A percentile compares a stretch with the other conserved stretches of the same genome.
These are phyloP conservation scores for Andalucia godoyi DNA, from an alignment of 78 protist species.

Conservation along the genomic window DNA sequence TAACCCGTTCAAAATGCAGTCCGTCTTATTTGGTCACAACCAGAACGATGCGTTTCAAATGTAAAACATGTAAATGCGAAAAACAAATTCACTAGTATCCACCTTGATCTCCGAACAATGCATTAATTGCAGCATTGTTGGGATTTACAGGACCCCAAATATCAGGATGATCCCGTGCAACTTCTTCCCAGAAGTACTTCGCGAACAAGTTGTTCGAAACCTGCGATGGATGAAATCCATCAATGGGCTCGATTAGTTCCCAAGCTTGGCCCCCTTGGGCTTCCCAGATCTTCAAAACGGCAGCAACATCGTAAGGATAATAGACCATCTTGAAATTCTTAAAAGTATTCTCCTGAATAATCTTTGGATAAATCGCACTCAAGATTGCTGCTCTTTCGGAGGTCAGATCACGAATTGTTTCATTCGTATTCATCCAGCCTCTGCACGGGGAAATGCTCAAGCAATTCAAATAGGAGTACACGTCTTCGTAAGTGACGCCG, in stretches of 20 bases:
- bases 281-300: conserved; percentile 13
- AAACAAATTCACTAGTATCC: conserved; percentile 32
- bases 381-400: conserved; percentile 33
- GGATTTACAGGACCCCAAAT: conserved; percentile 52
- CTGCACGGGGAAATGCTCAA: conserved; percentile 55
- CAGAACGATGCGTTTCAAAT: too few relatives aligned
- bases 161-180: too few relatives aligned
- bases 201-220: conserved; percentile 38
- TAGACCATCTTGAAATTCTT: conserved; percentile 40
- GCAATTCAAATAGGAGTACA: conserved; percentile 68
- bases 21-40: too few relatives aligned
- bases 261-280: background rate
- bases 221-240: conserved; percentile 75
- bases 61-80: too few relatives aligned
- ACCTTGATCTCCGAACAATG: conserved; percentile 45
- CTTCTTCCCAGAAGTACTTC: conserved; percentile 3
- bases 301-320: conserved; percentile 31
- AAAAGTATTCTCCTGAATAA: conserved; percentile 20
- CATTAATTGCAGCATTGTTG: conserved; percentile 36
- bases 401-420: conserved; percentile 43
- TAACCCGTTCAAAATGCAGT: too few relatives aligned
- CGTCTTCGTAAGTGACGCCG: conserved; percentile 46
- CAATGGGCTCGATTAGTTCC: conserved; percentile 64
- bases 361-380: conserved; percentile 11
- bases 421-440: conserved; percentile 78